Base-by-base conservation (phyloP, 2,329 filamentous ascomycete species). In the Apiospora arundinis region DNA sequence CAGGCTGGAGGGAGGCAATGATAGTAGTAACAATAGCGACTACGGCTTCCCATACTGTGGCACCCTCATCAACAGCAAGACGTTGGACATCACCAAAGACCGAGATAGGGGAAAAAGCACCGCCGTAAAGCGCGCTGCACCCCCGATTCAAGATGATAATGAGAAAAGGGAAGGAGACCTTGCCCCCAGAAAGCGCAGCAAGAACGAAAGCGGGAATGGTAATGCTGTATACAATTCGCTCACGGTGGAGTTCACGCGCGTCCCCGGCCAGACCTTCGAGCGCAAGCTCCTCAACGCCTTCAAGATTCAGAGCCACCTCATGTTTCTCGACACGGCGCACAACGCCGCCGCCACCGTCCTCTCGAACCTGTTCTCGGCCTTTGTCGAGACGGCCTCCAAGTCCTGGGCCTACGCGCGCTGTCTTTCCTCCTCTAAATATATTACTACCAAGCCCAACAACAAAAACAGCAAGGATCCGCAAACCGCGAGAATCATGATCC, bases 11-110 rank as follows among this genome's bases (percentile, higher is more conserved):
- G 32, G 28, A 11, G 1, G 11, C 16, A 21, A 16, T 7, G 16
- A 11, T 3, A 5, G 49, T 77, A 11, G 40, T 42, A 9, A 89
- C 49, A 76, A 80, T 1, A 76, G 75, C 0, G 79, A 77, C 5
- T 71, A 76, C 2, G 75, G 75, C n/a, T 98, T 99, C 79, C 94
- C 95, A 0, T 99, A 97, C 81, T 98, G 96, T 78, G 96, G 96
- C 49, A 89, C 90, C 56, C 81, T 90, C 21, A 94, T 99, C 75
- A 85, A 97, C 78, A 93, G 90, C 23, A 83, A 82, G 69, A 95
- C 92, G 0, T 84, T 99, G 40, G 91, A 94, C 73, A 88, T 98
- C 67, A 87, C 85, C 76, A 95, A 93, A 78, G 91, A 94, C 76
- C 85, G 87, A 65, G 86, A 89, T 44, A 74, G 74, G 7, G 73